Base-by-base conservation (phyloP, 768 basidiomycete genomes). In the Russula sp. region DNA sequence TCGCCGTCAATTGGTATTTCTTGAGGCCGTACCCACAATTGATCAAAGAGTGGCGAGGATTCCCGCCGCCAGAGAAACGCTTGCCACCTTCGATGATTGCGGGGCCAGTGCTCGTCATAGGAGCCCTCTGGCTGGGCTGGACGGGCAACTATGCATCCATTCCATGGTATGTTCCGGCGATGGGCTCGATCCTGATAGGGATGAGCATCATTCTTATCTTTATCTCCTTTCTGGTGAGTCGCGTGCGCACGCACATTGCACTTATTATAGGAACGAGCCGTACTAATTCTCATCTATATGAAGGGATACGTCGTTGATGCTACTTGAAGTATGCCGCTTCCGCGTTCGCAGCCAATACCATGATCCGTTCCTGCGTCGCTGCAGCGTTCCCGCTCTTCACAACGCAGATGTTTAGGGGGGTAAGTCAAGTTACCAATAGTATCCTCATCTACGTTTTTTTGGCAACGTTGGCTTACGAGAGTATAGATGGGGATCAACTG, bases 321-420 rank as follows among this genome's bases (percentile, higher is more conserved):
- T 85, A 84, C 67, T 69, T 83, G 22, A 38, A 30, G 51, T 70
- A 69, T 60, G 80, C 79, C 67, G 85, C 86, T 1, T 85, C 83
- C 10, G 85, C 86, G 0, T 81, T 87, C 40, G 81, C 86, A 8
- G 83, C 82, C 10, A 86, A 84, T 71, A 84, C 82, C 1, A 76
- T 87, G 63, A 70, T 83, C 58, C 82, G 86, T 9, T 85, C 84
- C 0, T 78, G 79, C 1, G 76, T 82, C 18, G 85, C 80, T 1
- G 82, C 85, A 0, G 79, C 82, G 0, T 87, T 87, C 75, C 86
- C 86, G 20, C 75, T 89, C 1, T 90, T 88, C 73, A 86, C 84
- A 0, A 78, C 79, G 8, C 83, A 87, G 71, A 84, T 85, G 83
- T 88, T 86, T 76, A 71, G 72, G 3, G 78, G 77, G 5, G 62